Conservation (phyloP, 352 stramenopile genomes). For the Phytophthora quininea region DNA sequence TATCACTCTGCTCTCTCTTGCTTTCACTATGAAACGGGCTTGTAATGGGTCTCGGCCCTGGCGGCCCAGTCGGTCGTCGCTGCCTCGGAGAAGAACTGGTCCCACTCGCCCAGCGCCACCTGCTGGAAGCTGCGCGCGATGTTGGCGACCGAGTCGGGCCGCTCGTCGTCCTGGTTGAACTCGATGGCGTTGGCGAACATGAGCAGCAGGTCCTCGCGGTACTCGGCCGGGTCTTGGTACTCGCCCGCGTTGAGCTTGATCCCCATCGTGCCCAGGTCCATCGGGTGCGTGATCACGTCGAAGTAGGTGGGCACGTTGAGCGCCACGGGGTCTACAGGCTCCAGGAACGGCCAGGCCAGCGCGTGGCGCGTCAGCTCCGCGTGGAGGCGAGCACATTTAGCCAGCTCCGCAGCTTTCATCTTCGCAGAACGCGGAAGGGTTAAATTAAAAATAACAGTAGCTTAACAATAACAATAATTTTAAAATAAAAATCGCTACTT, state of each 20-base stretch:
- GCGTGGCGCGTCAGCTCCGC: conserved; percentile 65
- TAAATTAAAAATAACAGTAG: too few species aligned
- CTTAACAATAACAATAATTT: not conserved
- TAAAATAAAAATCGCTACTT: too few species aligned
- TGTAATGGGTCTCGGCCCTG: conserved; percentile 61
- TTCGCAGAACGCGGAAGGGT: too few species aligned
- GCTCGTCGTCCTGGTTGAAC: conserved; percentile 85
- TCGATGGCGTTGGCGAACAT: conserved; percentile 89
- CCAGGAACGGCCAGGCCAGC: conserved; percentile 89
- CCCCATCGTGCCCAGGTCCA: conserved; percentile 97
- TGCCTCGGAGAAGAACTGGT: conserved; percentile 67
- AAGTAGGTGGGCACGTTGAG: conserved; percentile 95
- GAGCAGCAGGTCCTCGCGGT: conserved; percentile 75
- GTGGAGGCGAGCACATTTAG: conserved; percentile 66
- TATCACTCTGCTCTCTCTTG: conserved; percentile 52
- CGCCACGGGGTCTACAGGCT: conserved; percentile 94
- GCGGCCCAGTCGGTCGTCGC: conserved; percentile 68
- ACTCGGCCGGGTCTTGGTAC: conserved; percentile 63
- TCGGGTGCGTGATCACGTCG: conserved; percentile 94
- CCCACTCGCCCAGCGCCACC: conserved; percentile 54
- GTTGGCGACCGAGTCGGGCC: conserved; percentile 74
- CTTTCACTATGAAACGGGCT: conserved; percentile 56
- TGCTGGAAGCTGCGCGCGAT: conserved; percentile 69
- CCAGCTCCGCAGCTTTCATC: conserved; percentile 10
- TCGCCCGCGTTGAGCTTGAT: conserved; percentile 65